Conservation (phyloP, 108 stramenopile genomes). For the Epithemia pelagica region DNA sequence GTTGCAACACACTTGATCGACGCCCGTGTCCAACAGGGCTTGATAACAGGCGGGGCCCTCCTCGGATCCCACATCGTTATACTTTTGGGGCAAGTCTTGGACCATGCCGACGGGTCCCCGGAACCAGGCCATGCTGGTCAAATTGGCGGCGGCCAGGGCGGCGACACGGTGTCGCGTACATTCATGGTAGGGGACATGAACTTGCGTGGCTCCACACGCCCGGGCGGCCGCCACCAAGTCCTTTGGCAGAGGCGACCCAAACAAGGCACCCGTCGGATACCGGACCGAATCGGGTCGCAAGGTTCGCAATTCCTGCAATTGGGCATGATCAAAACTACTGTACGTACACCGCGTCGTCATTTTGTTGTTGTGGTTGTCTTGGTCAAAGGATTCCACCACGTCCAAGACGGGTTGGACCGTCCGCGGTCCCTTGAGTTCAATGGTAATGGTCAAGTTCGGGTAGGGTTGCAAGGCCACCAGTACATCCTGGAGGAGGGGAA, state of each 20-base stretch:
- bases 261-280: conserved; percentile 75
- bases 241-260: conserved; percentile 37
- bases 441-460: too few relatives aligned
- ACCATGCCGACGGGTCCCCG: conserved; percentile 69
- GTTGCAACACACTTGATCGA: conserved; percentile 61
- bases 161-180: conserved; percentile 42
- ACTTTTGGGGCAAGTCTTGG: conserved; percentile 34
- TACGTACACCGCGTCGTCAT: conserved; percentile 54
- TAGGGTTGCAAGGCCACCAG: conserved; percentile 40
- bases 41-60: conserved; percentile 59
- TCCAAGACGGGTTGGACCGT: conserved; percentile 46
- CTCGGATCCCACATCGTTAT: conserved; percentile 66
- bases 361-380: too few relatives aligned
- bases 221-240: conserved; percentile 44
- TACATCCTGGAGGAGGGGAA: conserved; percentile 70
- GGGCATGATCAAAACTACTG: conserved; percentile 50
- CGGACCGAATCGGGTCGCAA: conserved; percentile 28
- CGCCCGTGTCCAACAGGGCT: conserved; percentile 50
- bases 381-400: conserved; percentile 47
- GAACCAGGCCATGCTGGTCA: conserved; percentile 72
- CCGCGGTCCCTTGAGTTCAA: conserved; percentile 76
- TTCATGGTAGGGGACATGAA: conserved; percentile 73
- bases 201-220: conserved; percentile 49
- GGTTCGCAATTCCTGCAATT: conserved; percentile 37
- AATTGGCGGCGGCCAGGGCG: conserved; percentile 44